Percentiles rank a stretch among this genome's conserved stretches.
Conservation (phyloP, 768 basidiomycete genomes). For the Tylopilus sp. region DNA sequence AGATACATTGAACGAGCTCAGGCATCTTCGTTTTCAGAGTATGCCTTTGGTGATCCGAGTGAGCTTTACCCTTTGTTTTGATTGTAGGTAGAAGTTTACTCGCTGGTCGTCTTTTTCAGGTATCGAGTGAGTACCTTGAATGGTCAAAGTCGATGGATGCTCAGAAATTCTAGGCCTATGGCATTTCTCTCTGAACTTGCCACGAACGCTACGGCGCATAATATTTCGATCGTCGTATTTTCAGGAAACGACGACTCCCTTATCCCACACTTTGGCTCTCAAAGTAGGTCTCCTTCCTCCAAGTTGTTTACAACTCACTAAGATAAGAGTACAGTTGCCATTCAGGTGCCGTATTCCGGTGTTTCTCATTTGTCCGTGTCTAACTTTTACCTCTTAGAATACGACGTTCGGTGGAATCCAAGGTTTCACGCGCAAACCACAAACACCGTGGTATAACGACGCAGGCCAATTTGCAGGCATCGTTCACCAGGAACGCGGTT, state of each 20-base stretch:
- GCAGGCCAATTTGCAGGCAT: slow-evolving; percentile 56
- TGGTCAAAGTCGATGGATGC: neutral
- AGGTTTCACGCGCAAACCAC: slow-evolving; percentile 66
- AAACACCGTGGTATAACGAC: slow-evolving; percentile 64
- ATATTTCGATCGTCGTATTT: slow-evolving; percentile 50
- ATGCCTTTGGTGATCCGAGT: slow-evolving; percentile 30
- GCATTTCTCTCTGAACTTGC: slow-evolving; percentile 63
- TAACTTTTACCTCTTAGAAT: slow-evolving; percentile 46
- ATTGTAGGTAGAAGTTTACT: neutral
- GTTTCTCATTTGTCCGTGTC: neutral
- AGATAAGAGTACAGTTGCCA: slow-evolving; percentile 40
- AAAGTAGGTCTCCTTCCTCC: slow-evolving; percentile 40
- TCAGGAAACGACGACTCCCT: slow-evolving; percentile 70
- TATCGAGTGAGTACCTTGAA: slow-evolving; percentile 28
- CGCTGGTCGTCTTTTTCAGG: slow-evolving; percentile 19
- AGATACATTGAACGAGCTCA: neutral
- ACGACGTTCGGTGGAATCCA: slow-evolving; percentile 79
- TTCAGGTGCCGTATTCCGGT: slow-evolving; percentile 38
- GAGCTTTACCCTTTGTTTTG: slow-evolving; percentile 7
- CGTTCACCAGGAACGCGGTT: slow-evolving; percentile 69
- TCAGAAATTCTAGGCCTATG: slow-evolving; percentile 46
- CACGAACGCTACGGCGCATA: slow-evolving; percentile 50
- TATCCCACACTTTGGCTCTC: slow-evolving; percentile 57
- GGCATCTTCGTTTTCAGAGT: slow-evolving; percentile 5
- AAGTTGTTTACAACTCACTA: neutral